Evolutionary conservation across 306 rosid species (phyloP).

Genomic region (Dryas octopetala): DNA sequence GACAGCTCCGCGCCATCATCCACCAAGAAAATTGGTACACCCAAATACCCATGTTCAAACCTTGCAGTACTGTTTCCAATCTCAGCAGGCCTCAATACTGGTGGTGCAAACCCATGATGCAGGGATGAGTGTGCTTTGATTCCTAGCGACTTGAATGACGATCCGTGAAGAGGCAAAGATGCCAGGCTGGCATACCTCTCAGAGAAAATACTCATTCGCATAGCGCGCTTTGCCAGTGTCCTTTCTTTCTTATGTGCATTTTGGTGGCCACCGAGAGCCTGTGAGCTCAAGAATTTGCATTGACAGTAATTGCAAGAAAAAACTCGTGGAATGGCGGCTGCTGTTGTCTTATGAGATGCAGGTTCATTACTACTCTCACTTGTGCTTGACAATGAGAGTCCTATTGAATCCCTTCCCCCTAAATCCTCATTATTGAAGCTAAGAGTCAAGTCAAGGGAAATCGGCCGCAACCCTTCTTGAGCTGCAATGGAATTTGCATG

Average conservation of each 20-base stretch:
- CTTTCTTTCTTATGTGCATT: slow-evolving; percentile 91
- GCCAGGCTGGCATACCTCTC: slow-evolving; percentile 67
- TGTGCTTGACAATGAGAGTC: slow-evolving; percentile 75
- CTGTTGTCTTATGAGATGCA: slow-evolving; percentile 45
- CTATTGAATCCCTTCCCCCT: slow-evolving; percentile 42
- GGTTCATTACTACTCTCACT: slow-evolving; percentile 84
- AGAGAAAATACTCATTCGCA: slow-evolving; percentile 74
- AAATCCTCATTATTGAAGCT: slow-evolving; percentile 49
- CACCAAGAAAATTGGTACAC: slow-evolving; percentile 66
- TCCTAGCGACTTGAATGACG: slow-evolving; percentile 69
- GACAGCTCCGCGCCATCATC: slow-evolving; percentile 65
- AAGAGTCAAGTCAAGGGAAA: slow-evolving; percentile 71
- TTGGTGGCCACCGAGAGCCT: slow-evolving; percentile 97
- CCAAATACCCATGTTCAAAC: slow-evolving; percentile 56
- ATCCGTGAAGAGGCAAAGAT: slow-evolving; percentile 76
- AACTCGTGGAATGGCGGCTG: slow-evolving; percentile 47
- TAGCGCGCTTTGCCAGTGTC: slow-evolving; percentile 76
- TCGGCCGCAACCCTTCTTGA: slow-evolving; percentile 32
- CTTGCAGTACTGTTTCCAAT: slow-evolving; percentile 36
- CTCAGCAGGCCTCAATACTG: slow-evolving; percentile 54
- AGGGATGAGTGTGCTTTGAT: slow-evolving; percentile 82
- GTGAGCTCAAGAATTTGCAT: slow-evolving; percentile 86
- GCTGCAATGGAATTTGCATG: slow-evolving; percentile 32
- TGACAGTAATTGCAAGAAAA: slow-evolving; percentile 90
- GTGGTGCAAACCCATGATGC: slow-evolving; percentile 53